Conservation (phyloP, 2,329 filamentous ascomycete genomes). For the Tolypocladium pustulatum region DNA sequence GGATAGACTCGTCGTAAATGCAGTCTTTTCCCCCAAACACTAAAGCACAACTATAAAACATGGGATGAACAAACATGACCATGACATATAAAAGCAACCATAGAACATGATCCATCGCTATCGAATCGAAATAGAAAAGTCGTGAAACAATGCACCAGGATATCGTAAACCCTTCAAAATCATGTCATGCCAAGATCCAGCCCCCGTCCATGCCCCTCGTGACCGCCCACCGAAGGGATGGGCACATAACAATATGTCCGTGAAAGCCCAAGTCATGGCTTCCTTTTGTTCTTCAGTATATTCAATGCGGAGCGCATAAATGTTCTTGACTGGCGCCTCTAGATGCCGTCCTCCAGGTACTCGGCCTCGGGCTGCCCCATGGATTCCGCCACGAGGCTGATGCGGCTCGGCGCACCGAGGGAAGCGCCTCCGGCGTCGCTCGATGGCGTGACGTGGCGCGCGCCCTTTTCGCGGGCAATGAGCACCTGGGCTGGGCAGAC, state of each 20-base stretch:
- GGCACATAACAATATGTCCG: not conserved
- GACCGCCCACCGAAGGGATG: not conserved
- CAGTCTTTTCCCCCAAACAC: not conserved
- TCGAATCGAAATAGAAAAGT: not conserved
- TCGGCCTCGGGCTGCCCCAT: slow-evolving; percentile 19
- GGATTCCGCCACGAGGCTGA: slow-evolving; percentile 25
- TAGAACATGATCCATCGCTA: not conserved
- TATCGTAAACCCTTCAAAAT: not conserved
- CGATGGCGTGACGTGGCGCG: slow-evolving; percentile 31
- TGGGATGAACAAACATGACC: not conserved
- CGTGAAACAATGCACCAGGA: not conserved
- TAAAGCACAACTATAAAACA: not conserved
- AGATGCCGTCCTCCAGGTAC: slow-evolving; percentile 22
- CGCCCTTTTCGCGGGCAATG: slow-evolving; percentile 45
- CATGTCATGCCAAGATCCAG: not conserved
- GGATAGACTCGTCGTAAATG: not conserved
- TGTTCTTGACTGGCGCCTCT: slow-evolving; percentile 1
- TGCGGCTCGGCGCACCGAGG: slow-evolving; percentile 24
- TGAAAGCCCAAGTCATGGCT: not conserved
- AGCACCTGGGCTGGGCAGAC: slow-evolving; percentile 93
- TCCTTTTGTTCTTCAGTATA: not conserved
- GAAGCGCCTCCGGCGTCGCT: slow-evolving; percentile 42
- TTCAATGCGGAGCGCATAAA: not conserved
- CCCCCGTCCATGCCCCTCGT: not conserved
- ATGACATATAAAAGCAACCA: not conserved